Percentiles rank a stretch among this genome's conserved stretches.
phyloP scores from a whole-genome alignment of 805 yeast species.

The Myxozyma nipponensis region DNA sequence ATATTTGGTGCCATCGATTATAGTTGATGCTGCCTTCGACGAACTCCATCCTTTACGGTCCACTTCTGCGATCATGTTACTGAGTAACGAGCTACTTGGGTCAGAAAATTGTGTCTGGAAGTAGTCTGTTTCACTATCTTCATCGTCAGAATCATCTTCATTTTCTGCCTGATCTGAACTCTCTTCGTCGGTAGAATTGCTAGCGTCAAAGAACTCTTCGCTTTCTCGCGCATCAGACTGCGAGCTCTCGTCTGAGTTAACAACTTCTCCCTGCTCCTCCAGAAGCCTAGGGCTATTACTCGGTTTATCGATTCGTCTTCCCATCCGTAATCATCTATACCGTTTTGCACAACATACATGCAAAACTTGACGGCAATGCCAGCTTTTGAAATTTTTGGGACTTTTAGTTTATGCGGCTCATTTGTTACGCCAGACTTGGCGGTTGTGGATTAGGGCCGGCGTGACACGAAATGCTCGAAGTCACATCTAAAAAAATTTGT shows the following conservation, averaged over 20 bases:
- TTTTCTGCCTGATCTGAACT: slow-evolving; percentile 34
- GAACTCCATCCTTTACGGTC: slow-evolving; percentile 16
- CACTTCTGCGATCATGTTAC: slow-evolving; percentile 20
- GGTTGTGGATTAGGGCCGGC: too few relatives aligned
- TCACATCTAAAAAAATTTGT: too few relatives aligned
- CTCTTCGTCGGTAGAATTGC: slow-evolving; percentile 21
- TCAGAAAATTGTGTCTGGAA: slow-evolving; percentile 67
- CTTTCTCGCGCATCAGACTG: too few relatives aligned
- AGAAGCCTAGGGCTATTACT: slow-evolving; percentile 26
- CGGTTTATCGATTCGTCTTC: too few relatives aligned
- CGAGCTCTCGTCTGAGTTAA: too few relatives aligned
- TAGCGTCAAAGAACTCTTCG: slow-evolving; percentile 23
- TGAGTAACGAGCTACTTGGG: slow-evolving; percentile 4
- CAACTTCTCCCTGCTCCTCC: slow-evolving; percentile 23
- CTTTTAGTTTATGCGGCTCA: too few relatives aligned
- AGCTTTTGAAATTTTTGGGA: too few relatives aligned
- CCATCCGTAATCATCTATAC: too few relatives aligned
- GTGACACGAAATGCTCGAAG: too few relatives aligned
- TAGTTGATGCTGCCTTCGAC: not conserved
- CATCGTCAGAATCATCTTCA: slow-evolving; percentile 40
- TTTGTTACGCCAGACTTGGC: too few relatives aligned
- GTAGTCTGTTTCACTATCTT: slow-evolving; percentile 54
- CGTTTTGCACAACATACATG: too few relatives aligned
- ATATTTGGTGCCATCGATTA: not conserved
- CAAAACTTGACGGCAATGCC: too few relatives aligned